Evolutionary conservation across 2,329 filamentous ascomycete genomes (phyloP).

Genomic region (Aspergillus novofumigatus): DNA sequence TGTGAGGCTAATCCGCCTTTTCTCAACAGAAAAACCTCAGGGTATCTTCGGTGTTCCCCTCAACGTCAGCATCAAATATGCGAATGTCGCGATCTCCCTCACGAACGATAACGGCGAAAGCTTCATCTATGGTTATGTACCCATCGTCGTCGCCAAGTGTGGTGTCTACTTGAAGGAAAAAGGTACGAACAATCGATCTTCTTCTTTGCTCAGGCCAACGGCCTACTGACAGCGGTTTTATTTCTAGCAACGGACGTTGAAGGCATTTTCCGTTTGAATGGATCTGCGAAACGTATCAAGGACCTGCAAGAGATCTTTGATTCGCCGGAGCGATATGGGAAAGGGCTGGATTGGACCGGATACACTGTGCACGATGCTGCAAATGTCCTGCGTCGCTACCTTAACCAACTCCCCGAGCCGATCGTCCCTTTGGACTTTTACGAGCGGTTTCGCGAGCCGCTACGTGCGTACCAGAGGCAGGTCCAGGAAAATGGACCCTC

Average conservation of each 20-base stretch:
- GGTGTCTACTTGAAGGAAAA: constrained; percentile 97
- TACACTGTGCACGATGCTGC: constrained; percentile 98
- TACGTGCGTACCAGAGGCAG: constrained; percentile 66
- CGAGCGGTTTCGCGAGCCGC: constrained; percentile 79
- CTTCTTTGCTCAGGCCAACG: neutral
- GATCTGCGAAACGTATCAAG: constrained; percentile 97
- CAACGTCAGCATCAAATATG: constrained; percentile 91
- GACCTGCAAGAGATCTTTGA: constrained; percentile 90
- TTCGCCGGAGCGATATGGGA: constrained; percentile 91
- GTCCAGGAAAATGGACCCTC: constrained; percentile 66
- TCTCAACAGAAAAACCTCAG: constrained; percentile 41
- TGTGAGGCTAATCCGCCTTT: constrained; percentile 9
- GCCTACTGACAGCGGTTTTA: constrained; percentile 9
- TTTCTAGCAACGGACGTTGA: constrained; percentile 80
- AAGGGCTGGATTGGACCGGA: constrained; percentile 93
- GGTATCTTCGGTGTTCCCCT: constrained; percentile 95
- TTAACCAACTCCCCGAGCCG: constrained; percentile 93
- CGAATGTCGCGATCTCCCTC: constrained; percentile 95
- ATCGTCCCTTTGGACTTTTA: constrained; percentile 95
- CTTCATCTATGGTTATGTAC: constrained; percentile 98
- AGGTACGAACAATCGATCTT: constrained; percentile 56
- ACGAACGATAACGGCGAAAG: constrained; percentile 88
- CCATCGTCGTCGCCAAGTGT: constrained; percentile 97
- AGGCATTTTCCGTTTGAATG: constrained; percentile 92
- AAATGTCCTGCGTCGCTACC: constrained; percentile 89